Conservation (phyloP, 345 rosid genomes). For the Gossypium bickii region DNA sequence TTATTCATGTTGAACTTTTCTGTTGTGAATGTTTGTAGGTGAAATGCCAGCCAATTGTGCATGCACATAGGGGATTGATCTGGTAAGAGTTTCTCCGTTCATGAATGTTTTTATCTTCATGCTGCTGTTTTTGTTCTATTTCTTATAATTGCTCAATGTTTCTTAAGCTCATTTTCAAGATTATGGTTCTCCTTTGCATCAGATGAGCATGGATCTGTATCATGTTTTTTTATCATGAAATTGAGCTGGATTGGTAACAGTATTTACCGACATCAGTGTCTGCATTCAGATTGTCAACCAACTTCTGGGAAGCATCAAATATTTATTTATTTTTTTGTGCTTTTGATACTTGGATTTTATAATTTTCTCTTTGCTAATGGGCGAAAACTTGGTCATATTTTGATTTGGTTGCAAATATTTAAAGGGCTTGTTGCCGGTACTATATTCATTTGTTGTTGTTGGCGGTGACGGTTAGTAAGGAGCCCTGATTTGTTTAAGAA, state of each 20-base stretch:
- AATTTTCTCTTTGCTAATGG: not conserved
- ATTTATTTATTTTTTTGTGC: not conserved
- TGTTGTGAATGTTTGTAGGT: conserved; percentile 47
- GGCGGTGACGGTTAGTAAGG: not conserved
- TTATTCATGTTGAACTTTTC: not conserved
- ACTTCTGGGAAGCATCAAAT: not conserved
- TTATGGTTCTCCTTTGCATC: not conserved
- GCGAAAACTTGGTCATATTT: not conserved
- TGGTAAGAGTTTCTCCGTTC: conserved; percentile 44
- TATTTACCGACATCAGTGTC: not conserved
- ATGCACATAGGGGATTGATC: conserved; percentile 50
- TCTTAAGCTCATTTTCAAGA: not conserved
- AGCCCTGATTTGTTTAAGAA: not conserved
- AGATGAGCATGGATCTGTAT: not conserved
- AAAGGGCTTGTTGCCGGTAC: not conserved
- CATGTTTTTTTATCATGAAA: not conserved
- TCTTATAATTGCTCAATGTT: not conserved
- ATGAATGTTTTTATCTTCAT: conserved; percentile 12
- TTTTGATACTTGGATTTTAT: not conserved
- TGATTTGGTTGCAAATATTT: not conserved
- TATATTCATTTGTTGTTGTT: no score
- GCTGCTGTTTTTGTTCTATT: not conserved
- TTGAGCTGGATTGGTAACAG: not conserved
- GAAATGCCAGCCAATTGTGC: conserved; percentile 80
- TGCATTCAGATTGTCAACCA: not conserved